Conservation (phyloP, 371 early-diverging fungal species). For the Mucor velutinosus region DNA sequence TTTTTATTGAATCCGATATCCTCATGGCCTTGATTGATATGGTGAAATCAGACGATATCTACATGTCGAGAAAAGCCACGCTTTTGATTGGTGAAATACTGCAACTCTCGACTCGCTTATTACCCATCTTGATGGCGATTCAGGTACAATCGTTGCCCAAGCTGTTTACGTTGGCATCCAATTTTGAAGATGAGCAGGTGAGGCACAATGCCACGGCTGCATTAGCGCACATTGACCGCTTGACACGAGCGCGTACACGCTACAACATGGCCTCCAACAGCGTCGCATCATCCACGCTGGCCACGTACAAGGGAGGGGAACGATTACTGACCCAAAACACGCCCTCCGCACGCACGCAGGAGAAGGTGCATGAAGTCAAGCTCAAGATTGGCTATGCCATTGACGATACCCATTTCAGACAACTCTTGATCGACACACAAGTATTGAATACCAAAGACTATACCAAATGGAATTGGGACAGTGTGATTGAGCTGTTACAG, state of each 20-base stretch:
- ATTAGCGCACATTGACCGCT: slow-evolving; percentile 73
- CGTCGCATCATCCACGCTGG: slow-evolving; percentile 7
- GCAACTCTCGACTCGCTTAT: slow-evolving; percentile 68
- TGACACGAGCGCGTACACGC: slow-evolving; percentile 46
- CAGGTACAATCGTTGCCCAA: slow-evolving; percentile 73
- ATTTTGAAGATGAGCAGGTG: slow-evolving; percentile 73
- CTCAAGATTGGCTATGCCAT: slow-evolving; percentile 71
- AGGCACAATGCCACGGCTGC: slow-evolving; percentile 80
- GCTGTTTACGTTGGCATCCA: slow-evolving; percentile 76
- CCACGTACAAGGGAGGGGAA: slow-evolving; percentile 24
- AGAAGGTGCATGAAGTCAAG: slow-evolving; percentile 70
- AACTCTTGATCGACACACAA: slow-evolving; percentile 71
- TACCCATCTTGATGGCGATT: slow-evolving; percentile 63
- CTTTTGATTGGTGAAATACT: slow-evolving; percentile 77
- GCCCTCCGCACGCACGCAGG: slow-evolving; percentile 37
- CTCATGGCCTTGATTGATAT: slow-evolving; percentile 66
- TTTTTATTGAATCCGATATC: slow-evolving; percentile 82
- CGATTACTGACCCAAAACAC: slow-evolving; percentile 10
- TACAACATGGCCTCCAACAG: slow-evolving; percentile 22
- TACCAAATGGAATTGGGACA: slow-evolving; percentile 86
- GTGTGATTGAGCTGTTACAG: slow-evolving; percentile 72
- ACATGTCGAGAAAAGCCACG: slow-evolving; percentile 64
- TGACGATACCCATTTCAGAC: slow-evolving; percentile 75
- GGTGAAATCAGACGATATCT: slow-evolving; percentile 56
- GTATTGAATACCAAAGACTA: slow-evolving; percentile 76